Conservation (phyloP, 179 eudicot genomes). For the Nepenthes alata region DNA sequence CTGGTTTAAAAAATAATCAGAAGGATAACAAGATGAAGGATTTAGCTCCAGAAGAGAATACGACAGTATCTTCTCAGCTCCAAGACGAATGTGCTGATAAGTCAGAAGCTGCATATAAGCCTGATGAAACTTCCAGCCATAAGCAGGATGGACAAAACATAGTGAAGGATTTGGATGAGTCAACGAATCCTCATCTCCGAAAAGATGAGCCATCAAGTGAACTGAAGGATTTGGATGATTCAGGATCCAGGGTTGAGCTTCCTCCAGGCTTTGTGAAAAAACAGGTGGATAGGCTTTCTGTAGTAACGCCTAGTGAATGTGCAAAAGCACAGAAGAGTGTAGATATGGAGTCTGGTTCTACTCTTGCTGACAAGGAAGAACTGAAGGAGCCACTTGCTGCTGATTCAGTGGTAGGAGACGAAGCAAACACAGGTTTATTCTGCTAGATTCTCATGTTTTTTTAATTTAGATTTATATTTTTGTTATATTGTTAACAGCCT, state of each 20-base stretch:
- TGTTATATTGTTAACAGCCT: too few relatives aligned
- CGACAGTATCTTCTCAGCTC: slow-evolving; percentile 12
- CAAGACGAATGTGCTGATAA: slow-evolving; percentile 12
- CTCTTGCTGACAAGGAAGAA: slow-evolving; percentile 25
- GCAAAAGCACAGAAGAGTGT: slow-evolving; percentile 22
- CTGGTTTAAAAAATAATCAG: slow-evolving; percentile 14
- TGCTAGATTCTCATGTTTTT: background rate
- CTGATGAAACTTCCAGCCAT: slow-evolving; percentile 13
- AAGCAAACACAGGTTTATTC: slow-evolving; percentile 30
- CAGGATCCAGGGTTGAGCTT: slow-evolving; percentile 22
- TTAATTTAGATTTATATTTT: background rate
- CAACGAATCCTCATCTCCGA: slow-evolving; percentile 15
- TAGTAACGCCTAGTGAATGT: slow-evolving; percentile 16
- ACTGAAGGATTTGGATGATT: slow-evolving; percentile 23
- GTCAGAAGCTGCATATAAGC: slow-evolving; percentile 13
- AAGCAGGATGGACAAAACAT: slow-evolving; percentile 17
- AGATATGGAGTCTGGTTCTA: slow-evolving; percentile 16
- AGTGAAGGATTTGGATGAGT: slow-evolving; percentile 8
- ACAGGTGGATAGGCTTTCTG: slow-evolving; percentile 11
- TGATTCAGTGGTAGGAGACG: slow-evolving; percentile 25
- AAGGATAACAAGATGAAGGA: slow-evolving; percentile 18
- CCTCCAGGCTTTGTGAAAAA: slow-evolving; percentile 18
- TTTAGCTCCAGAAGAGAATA: slow-evolving; percentile 22
- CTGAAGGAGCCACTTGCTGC: slow-evolving; percentile 16
- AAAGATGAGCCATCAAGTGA: slow-evolving; percentile 19